phyloP scores from a whole-genome alignment of 1,284 basidiomycete genomes.

The Papiliotrema terrestris region DNA sequence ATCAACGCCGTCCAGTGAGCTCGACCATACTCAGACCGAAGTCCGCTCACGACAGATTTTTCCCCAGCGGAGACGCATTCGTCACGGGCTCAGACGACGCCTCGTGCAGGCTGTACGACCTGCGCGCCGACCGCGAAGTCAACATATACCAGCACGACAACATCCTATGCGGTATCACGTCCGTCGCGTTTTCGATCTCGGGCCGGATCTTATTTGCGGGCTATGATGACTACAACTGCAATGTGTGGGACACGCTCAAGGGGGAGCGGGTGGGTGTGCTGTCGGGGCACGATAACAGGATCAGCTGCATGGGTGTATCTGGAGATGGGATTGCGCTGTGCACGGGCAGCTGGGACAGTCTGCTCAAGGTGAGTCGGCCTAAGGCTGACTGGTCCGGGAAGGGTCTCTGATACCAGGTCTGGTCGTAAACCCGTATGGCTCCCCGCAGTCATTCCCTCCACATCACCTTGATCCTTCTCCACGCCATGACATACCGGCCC shows the following conservation, averaged over 20 bases:
- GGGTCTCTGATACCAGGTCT: not conserved
- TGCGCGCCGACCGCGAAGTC: conserved; percentile 93
- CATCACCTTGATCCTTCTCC: no score
- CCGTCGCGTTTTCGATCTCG: conserved; percentile 94
- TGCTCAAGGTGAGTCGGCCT: conserved; percentile 74
- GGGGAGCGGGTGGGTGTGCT: conserved; percentile 95
- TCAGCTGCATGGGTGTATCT: conserved; percentile 92
- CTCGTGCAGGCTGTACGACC: conserved; percentile 95
- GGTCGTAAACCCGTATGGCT: not conserved
- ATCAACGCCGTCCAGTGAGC: conserved; percentile 97
- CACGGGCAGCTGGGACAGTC: conserved; percentile 97
- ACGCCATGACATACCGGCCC: no score
- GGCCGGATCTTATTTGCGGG: conserved; percentile 96
- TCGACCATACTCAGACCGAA: not conserved
- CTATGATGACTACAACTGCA: conserved; percentile 99
- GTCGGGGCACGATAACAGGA: conserved; percentile 95
- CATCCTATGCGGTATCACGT: conserved; percentile 97
- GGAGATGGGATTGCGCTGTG: conserved; percentile 96
- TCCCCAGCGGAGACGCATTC: conserved; percentile 98
- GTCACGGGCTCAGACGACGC: conserved; percentile 99
- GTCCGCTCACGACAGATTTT: conserved; percentile 64
- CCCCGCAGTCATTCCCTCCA: no score
- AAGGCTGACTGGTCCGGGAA: not conserved
- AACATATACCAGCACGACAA: conserved; percentile 98
- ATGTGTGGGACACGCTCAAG: conserved; percentile 98